phyloP scores from a whole-genome alignment of 495 filamentous ascomycete species.

The Thozetella sp. region DNA sequence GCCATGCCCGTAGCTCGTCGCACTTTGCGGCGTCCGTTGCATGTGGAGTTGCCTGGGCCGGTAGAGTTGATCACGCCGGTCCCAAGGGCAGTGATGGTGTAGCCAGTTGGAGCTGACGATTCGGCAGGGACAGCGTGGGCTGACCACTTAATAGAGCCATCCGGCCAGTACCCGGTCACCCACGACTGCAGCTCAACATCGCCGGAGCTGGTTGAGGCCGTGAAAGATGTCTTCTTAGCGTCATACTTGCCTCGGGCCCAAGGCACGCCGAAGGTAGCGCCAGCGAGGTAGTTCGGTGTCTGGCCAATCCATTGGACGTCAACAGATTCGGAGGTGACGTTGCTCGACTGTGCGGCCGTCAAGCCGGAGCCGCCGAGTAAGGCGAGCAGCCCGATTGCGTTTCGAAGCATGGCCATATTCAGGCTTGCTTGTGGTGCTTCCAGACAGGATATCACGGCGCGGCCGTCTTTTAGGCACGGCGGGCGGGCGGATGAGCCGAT shows the following conservation, averaged over 20 bases:
- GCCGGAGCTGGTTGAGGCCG: constrained; percentile 17
- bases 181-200: constrained; percentile 37
- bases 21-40: not conserved
- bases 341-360: not conserved
- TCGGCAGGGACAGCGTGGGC: constrained; percentile 37
- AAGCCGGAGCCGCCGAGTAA: not conserved
- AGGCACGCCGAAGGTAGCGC: constrained; percentile 43
- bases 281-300: constrained; percentile 25
- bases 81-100: constrained; percentile 15
- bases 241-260: constrained; percentile 40
- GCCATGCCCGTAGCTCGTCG: constrained; percentile 3
- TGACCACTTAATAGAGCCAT: constrained; percentile 50
- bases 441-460: not conserved
- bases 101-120: constrained; percentile 16
- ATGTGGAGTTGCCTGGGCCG: not conserved
- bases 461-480: not conserved
- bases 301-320: constrained; percentile 40
- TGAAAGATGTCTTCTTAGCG: constrained; percentile 28
- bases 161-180: constrained; percentile 44
- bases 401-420: not conserved
- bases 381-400: not conserved
- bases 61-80: not conserved
- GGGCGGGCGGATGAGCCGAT: not conserved
- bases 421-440: not conserved
- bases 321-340: constrained; percentile 10